Evolutionary conservation across 2,329 filamentous ascomycete genomes (phyloP), one percentile per base, ranked within the genome.

Genomic region (Fusarium sp.): DNA sequence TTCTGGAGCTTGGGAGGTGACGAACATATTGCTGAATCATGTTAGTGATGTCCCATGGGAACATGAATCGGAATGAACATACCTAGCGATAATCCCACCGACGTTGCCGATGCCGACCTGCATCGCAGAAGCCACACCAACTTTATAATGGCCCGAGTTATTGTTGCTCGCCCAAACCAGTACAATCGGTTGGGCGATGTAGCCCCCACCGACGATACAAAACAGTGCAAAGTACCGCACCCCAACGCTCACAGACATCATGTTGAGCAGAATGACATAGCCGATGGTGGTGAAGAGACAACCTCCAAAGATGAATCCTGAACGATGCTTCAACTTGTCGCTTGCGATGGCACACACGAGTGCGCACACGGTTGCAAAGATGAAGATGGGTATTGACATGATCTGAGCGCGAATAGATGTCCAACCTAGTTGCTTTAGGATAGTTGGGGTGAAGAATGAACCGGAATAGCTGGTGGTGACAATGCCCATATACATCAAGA

Each of bases 191-290:
- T 57, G 52, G 0, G 52, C 52, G 13, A 57, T 57, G 1, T 70
- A 73, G 0, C 70, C 70, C 0, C 70, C 71, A 7, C 66, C 43
- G 1, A 73, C 61, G 2, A 73, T 52, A 1, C 64, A 34, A 8
- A 73, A 67, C 0, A 73, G 57, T 1, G 71, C 43, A 16, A 73
- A 73, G 34, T 73, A 73, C 30, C 70, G 66, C 14, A 67, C 71
- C 1, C 27, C 66, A 18, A 68, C 72, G 2, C 60, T 50, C 8
- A 73, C 62, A 4, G 60, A 52, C 2, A 57, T 34, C 18, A 64
- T 68, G 0, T 43, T 39, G 3, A 73, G 70, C 3, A 73, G 70
- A 1, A 73, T 64, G 3, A 59, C 20, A 4, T 73, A 73, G 3
- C 71, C 70, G 0, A 73, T 16, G 0, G 37, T 73, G 0, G 70